Evolutionary conservation across 2,329 filamentous ascomycete genomes (phyloP), one percentile per base, ranked within the genome.

Genomic region (Aspergillus neotritici): DNA sequence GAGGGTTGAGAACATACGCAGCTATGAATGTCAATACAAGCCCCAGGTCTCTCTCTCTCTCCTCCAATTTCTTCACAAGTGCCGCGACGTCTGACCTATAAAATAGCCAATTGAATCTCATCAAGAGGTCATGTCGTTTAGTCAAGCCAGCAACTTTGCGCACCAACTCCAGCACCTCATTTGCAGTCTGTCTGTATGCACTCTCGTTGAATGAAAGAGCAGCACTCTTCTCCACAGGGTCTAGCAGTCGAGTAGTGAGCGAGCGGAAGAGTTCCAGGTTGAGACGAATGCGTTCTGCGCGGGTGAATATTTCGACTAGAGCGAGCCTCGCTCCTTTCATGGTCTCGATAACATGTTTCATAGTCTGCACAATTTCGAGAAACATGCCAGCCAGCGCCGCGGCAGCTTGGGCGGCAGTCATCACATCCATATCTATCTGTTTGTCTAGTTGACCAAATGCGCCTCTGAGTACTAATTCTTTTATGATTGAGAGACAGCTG

Each of bases 381-480:
- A 41, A 41, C n/a, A 41, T 31, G 14, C 39, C 39, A 13, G 39
- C 39, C 8, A 41, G 21, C 13, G 33, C 39, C 11, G 31, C 31
- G 5, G 39, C 39, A 7, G 29, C 7, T 32, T 41, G 31, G 10
- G 39, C 32, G 7, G 31, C 29, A 3, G 39, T n/a, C n/a, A 41
- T n/a, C 15, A 32, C 30, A 29, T 41, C 39, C 39, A 34, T 57
- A 53, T n/a, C n/a, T n/a, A n/a, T n/a, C 53, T 53, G 21, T 6
- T 21, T 21, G 7, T 21, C 21, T 21, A 6, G 21, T 21, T 21
- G 21, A 21, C 7, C 21, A 21, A 21, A 21, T 21, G 4, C 7
- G 21, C 5, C 7, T 21, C 21, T 6, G 5, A 21, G 5, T 21
- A 21, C 21, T 21, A 7, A 21, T 21, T 21, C 21, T 21, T 2